Percentiles rank a stretch among this genome's conserved stretches.
These are phyloP conservation scores for Lentinula lateritia DNA, from an alignment of 768 basidiomycete genomes.

Conservation along the genomic window DNA sequence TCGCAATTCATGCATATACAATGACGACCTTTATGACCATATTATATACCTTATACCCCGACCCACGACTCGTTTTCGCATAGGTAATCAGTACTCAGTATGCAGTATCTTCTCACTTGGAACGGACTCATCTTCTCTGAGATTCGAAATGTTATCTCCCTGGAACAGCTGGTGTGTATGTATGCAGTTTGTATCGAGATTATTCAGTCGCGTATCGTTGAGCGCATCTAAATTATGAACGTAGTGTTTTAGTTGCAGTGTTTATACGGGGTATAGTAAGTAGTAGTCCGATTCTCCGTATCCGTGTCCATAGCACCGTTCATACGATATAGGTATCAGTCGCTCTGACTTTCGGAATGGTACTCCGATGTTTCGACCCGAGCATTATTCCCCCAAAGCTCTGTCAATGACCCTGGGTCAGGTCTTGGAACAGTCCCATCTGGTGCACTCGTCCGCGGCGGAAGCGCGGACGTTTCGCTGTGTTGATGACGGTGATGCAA, in stretches of 20 bases:
- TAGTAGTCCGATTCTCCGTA: neutral
- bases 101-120: too few species aligned
- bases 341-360: neutral
- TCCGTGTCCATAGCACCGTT: too few species aligned
- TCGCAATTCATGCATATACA: too few species aligned
- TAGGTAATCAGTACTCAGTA: too few species aligned
- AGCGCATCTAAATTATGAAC: too few species aligned
- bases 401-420: constrained; percentile 17
- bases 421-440: constrained; percentile 29
- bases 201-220: too few species aligned
- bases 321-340: neutral
- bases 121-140: too few species aligned
- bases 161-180: too few species aligned
- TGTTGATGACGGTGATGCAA: neutral
- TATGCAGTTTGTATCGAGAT: too few species aligned
- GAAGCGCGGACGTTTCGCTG: neutral
- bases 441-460: neutral
- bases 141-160: too few species aligned
- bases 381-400: constrained; percentile 20
- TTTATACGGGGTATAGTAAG: neutral
- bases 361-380: neutral
- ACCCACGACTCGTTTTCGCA: neutral
- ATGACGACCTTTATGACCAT: neutral
- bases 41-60: neutral
- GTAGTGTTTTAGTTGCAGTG: neutral